phyloP scores from a whole-genome alignment of 495 filamentous ascomycete species.

The Annulohypoxylon nitens region DNA sequence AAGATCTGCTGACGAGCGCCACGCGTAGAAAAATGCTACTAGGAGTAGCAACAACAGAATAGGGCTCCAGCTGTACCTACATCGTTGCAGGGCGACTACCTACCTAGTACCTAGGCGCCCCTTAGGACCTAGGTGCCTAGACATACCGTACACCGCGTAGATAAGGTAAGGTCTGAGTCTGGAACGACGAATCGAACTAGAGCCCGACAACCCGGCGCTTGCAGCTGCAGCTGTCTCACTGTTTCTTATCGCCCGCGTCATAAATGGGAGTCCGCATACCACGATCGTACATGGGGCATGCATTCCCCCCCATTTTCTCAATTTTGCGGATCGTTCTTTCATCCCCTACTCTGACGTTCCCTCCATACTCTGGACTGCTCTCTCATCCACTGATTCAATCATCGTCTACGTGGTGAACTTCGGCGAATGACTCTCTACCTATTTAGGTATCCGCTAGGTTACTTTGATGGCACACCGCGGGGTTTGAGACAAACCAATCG shows the following conservation, averaged over 20 bases:
- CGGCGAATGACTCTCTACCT: neutral
- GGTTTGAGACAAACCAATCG: conserved; percentile 26
- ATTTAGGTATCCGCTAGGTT: neutral
- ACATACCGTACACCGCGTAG: neutral
- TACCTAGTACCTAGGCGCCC: too few relatives aligned
- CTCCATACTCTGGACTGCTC: neutral
- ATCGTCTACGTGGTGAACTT: neutral
- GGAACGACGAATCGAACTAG: conserved; percentile 17
- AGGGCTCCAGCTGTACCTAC: conserved; percentile 14
- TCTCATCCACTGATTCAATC: neutral
- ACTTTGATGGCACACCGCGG: conserved; percentile 14
- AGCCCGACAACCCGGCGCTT: conserved; percentile 5
- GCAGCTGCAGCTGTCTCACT: conserved; percentile 34
- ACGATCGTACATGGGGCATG: too few relatives aligned
- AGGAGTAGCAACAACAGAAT: conserved; percentile 4
- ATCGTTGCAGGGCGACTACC: neutral
- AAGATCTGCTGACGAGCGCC: conserved; percentile 38
- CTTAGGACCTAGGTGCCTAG: neutral
- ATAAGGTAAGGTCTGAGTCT: conserved; percentile 31
- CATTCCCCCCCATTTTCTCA: too few relatives aligned
- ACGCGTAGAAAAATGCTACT: conserved; percentile 18
- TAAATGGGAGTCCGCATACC: conserved; percentile 7
- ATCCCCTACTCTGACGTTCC: neutral
- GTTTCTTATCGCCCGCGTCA: conserved; percentile 25
- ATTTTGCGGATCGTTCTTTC: conserved; percentile 6